Evolutionary conservation across 192 early-diverging fungal genomes (phyloP), one percentile per base, ranked within the genome.

Genomic region (Glomus cerebriforme): DNA sequence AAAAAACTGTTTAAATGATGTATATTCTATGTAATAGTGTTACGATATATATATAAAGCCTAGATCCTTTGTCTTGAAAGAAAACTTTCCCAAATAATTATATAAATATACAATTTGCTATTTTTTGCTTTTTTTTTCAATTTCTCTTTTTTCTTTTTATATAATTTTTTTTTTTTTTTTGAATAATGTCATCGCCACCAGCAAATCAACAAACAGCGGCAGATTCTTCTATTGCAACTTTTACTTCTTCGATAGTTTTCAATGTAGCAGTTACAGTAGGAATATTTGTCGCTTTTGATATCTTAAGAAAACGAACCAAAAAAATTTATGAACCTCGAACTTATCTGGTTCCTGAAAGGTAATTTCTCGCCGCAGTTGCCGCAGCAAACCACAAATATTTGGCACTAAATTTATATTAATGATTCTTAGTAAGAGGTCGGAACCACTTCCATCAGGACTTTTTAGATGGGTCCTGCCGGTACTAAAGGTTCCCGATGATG

Each of bases 311-410:
- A 10, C 86, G 86, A 45, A 85, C 90, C 31, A 88, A 86, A 15
- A 86, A 88, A 27, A 90, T 93, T 45, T 97, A 95, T 60, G 86
- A 90, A 54, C 93, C 94, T 10, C 87, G 92, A 37, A 90, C 90
- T 26, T 90, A 91, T 79, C 83, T 91, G 12, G 86, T 92, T 17
- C 82, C 83, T 29, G 81, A 90, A 81, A 84, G 86, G 91, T 86
- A 83, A 69, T 0, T 64, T 27, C 39, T n/a, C 2, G 7, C 1
- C n/a, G 12, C 8, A 43, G 3, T 22, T 32, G 19, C 22, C 34
- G 15, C 8, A 67, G 8, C 5, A 37, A n/a, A n/a, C n/a, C n/a
- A n/a, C n/a, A n/a, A 17, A 10, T 69, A n/a, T 27, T 5, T 70
- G 6, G 24, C 17, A n/a, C 39, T 45, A 34, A 59, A 3, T 3